Conservation (phyloP, 495 filamentous ascomycete species). For the Xylaria scruposa region DNA sequence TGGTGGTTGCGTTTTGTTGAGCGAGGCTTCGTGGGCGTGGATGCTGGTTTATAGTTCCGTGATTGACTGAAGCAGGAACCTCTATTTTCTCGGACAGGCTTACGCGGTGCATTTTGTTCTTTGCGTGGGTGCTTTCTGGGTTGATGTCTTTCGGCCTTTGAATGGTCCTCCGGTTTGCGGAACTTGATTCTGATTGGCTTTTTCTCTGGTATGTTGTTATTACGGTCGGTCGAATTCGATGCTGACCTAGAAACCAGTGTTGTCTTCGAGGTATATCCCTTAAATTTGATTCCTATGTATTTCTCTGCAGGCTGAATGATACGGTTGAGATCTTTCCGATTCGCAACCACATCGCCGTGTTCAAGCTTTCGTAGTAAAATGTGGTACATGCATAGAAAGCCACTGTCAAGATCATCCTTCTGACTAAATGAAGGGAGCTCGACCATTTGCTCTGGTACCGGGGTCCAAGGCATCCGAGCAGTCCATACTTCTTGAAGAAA, state of each 20-base stretch:
- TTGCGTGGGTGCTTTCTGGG: not conserved
- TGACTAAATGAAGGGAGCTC: slow-evolving; percentile 7
- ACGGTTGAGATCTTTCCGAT: not conserved
- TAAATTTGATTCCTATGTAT: not conserved
- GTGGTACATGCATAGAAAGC: slow-evolving; percentile 13
- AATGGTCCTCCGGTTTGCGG: not conserved
- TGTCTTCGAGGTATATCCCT: not conserved
- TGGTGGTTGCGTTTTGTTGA: not conserved
- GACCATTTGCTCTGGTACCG: not conserved
- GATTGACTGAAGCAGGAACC: not conserved
- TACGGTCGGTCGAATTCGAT: not conserved
- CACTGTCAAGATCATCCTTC: not conserved
- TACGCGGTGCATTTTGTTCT: not conserved
- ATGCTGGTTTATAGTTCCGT: not conserved
- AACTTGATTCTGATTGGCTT: not conserved
- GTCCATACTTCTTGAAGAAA: slow-evolving; percentile 9
- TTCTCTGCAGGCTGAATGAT: slow-evolving; percentile 6
- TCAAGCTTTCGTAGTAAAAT: slow-evolving; percentile 2
- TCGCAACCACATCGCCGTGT: not conserved
- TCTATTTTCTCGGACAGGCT: not conserved
- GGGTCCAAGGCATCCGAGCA: not conserved
- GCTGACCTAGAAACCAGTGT: not conserved
- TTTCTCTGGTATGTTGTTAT: not conserved
- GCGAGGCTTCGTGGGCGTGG: not conserved
- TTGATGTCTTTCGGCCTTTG: not conserved